Evolutionary conservation across 148 eudicot species (phyloP).

Genomic region (Camellia lanceoleosa): DNA sequence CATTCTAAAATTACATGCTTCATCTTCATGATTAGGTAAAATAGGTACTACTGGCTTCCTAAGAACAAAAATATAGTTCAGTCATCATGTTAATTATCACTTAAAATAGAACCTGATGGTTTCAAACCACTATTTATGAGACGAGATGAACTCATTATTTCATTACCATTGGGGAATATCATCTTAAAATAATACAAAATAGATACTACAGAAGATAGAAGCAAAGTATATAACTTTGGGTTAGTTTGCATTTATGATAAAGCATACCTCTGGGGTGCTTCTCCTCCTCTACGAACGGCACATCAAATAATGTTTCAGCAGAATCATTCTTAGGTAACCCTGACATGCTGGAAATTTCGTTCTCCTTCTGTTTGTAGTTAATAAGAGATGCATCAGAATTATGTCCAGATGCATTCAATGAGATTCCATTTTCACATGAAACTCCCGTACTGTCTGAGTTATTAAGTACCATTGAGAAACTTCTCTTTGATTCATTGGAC

Average conservation of each 20-base stretch:
- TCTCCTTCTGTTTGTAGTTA: slow-evolving; percentile 34
- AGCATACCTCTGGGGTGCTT: slow-evolving; percentile 50
- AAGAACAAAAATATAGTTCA: too few species aligned
- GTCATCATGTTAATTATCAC: too few species aligned
- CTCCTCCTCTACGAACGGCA: slow-evolving; percentile 56
- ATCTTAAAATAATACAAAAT: background rate
- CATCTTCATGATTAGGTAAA: too few species aligned
- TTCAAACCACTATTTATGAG: background rate
- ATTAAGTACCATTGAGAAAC: slow-evolving; percentile 28
- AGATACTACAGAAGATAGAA: background rate
- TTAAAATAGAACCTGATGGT: background rate
- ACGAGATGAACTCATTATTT: background rate
- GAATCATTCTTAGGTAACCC: slow-evolving; percentile 35
- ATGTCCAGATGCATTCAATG: slow-evolving; percentile 18
- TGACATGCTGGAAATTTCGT: slow-evolving; percentile 35
- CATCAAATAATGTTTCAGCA: slow-evolving; percentile 51
- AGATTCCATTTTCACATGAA: slow-evolving; percentile 38
- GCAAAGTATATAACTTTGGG: background rate
- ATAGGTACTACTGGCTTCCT: too few species aligned
- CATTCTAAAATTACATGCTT: too few species aligned
- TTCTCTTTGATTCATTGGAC: slow-evolving; percentile 36
- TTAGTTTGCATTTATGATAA: background rate
- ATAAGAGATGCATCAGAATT: slow-evolving; percentile 23
- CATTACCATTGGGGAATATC: background rate
- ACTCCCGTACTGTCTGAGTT: slow-evolving; percentile 36